These are phyloP conservation scores for Codiaeum variegatum DNA, from an alignment of 441 rosid species.

Conservation along the genomic window DNA sequence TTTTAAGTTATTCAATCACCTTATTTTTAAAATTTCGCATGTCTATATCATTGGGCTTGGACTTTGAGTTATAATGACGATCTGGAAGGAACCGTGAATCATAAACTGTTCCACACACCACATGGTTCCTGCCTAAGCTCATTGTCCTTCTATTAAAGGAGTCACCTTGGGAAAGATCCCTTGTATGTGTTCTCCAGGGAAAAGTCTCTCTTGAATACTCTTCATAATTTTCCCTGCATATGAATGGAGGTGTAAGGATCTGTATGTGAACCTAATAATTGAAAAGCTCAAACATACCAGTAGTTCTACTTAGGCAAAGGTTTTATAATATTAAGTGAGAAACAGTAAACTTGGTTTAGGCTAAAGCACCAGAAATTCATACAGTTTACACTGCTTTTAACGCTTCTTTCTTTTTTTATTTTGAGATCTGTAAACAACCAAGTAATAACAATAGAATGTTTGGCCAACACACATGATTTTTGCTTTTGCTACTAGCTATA, in stretches of 20 bases:
- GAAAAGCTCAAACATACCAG: neutral
- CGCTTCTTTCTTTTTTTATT: neutral
- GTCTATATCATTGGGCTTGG: conserved; percentile 40
- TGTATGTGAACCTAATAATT: neutral
- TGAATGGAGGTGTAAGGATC: conserved; percentile 8
- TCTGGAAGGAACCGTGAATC: conserved; percentile 46
- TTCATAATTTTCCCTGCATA: conserved; percentile 58
- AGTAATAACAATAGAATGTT: neutral
- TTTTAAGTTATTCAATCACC: conserved; percentile 39
- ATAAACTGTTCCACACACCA: conserved; percentile 32
- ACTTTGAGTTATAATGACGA: conserved; percentile 39
- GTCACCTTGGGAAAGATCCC: conserved; percentile 41
- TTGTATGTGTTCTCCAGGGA: conserved; percentile 72
- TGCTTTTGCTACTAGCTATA: neutral
- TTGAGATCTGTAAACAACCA: neutral
- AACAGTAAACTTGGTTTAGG: neutral
- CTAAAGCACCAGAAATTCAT: neutral
- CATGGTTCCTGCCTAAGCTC: conserved; percentile 38
- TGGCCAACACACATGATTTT: neutral
- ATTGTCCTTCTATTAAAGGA: conserved; percentile 37
- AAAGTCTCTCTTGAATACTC: conserved; percentile 48
- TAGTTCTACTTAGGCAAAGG: neutral
- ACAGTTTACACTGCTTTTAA: neutral
- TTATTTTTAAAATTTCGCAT: conserved; percentile 37
- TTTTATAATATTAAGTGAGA: neutral